Evolutionary conservation across 306 rosid species (phyloP).

Genomic region (Psophocarpus tetragonolobus): DNA sequence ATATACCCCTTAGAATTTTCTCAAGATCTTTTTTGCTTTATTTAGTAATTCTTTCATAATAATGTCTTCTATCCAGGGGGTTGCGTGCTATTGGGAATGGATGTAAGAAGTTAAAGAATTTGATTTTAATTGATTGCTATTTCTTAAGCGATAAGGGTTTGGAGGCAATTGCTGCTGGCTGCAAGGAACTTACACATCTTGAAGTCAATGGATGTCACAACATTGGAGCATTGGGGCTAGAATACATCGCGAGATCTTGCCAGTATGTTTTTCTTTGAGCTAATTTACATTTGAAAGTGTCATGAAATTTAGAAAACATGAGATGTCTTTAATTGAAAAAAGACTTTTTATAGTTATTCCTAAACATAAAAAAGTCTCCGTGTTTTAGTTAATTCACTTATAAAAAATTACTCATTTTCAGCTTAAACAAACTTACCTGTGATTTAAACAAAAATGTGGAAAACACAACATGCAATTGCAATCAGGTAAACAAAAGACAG

Average conservation of each 20-base stretch:
- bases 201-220: constrained; percentile 87
- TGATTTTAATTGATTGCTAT: constrained; percentile 77
- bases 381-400: no score
- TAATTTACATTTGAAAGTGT: constrained; percentile 16
- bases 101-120: constrained; percentile 73
- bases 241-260: constrained; percentile 77
- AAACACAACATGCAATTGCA: background rate
- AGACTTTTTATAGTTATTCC: no score
- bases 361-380: no score
- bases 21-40: background rate
- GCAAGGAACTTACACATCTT: constrained; percentile 74
- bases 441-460: background rate
- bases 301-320: no score
- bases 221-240: constrained; percentile 66
- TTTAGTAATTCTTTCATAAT: background rate
- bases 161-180: constrained; percentile 79
- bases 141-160: constrained; percentile 69
- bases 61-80: constrained; percentile 56
- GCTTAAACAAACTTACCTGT: no score
- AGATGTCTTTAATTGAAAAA: no score
- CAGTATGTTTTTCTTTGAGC: constrained; percentile 50
- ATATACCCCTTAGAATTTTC: background rate
- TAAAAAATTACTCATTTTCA: no score
- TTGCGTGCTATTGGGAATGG: constrained; percentile 68
- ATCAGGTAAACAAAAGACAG: background rate